These are phyloP conservation scores for Magnusiomyces tetraspermus DNA, from an alignment of 1,139 yeast species.

Conservation along the genomic window DNA sequence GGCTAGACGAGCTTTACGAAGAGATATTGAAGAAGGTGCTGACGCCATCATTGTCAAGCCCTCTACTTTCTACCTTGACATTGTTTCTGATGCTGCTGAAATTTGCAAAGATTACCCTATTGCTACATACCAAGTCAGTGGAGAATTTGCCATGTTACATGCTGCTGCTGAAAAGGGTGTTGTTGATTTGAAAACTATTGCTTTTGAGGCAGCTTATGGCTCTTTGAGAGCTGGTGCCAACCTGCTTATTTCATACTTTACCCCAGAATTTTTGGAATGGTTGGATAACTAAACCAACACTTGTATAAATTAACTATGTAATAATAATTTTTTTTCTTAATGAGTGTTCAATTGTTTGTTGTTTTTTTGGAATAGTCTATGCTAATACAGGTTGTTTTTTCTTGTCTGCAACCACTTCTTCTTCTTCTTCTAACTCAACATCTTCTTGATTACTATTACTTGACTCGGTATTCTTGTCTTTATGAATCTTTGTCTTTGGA, in stretches of 20 bases:
- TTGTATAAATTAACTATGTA: no score
- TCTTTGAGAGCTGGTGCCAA: conserved; percentile 94
- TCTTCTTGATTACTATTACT: neutral
- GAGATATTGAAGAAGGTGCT: conserved; percentile 89
- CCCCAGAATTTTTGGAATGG: conserved; percentile 97
- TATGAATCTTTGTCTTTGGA: neutral
- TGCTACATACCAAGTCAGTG: conserved; percentile 94
- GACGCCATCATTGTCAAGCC: conserved; percentile 96
- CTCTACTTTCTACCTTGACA: conserved; percentile 89
- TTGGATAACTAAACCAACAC: conserved; percentile 32
- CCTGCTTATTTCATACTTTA: conserved; percentile 79
- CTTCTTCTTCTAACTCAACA: neutral
- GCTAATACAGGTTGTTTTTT: conserved; percentile 1
- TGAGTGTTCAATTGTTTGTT: neutral
- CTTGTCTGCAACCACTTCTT: neutral
- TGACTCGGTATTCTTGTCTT: neutral
- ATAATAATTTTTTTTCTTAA: neutral
- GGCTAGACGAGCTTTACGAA: conserved; percentile 78
- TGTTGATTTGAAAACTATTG: conserved; percentile 78
- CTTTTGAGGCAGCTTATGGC: conserved; percentile 87
- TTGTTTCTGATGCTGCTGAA: conserved; percentile 78
- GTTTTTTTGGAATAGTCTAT: neutral
- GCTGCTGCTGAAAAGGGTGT: conserved; percentile 97
- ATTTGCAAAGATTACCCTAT: conserved; percentile 78
- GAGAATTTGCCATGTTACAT: conserved; percentile 95